Percentiles rank a stretch among this genome's conserved stretches.
Conservation (phyloP, 148 eudicot genomes). For the Amaranthus palmeri region DNA sequence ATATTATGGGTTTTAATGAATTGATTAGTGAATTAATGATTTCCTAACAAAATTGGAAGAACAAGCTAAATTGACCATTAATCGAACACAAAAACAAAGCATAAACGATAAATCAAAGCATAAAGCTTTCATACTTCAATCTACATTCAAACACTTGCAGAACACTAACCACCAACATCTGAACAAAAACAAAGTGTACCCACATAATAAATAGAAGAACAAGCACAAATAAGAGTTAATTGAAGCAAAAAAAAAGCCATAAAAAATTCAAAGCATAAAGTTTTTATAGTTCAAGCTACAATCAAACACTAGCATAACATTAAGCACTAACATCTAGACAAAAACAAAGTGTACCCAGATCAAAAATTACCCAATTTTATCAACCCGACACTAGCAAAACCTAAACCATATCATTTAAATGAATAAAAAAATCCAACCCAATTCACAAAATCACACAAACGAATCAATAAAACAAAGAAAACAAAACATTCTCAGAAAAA, state of each 20-base stretch:
- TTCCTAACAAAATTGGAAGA: background rate
- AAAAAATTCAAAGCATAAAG: constrained; percentile 1
- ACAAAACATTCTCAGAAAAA: background rate
- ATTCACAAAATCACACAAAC: constrained; percentile 2
- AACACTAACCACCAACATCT: no score
- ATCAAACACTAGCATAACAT: constrained; percentile 3
- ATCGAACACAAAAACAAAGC: no score
- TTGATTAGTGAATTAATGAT: no score
- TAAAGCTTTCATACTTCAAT: background rate
- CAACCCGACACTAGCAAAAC: constrained; percentile 13
- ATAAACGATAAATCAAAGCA: background rate
- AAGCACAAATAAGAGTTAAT: background rate
- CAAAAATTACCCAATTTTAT: background rate
- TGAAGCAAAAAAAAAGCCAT: constrained; percentile 1
- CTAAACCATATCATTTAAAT: background rate
- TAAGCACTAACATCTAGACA: constrained; percentile 1
- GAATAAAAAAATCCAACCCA: background rate
- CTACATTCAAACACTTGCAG: no score
- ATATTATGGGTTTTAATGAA: no score
- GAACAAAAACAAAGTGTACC: background rate
- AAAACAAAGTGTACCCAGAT: background rate
- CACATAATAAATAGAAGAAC: background rate
- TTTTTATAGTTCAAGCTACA: constrained; percentile 5
- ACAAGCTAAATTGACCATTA: background rate
- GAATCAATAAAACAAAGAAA: constrained; percentile 1